These are phyloP conservation scores for Magnolia officinalis DNA, from an alignment of 164 flowering plant genomes.

Conservation along the genomic window DNA sequence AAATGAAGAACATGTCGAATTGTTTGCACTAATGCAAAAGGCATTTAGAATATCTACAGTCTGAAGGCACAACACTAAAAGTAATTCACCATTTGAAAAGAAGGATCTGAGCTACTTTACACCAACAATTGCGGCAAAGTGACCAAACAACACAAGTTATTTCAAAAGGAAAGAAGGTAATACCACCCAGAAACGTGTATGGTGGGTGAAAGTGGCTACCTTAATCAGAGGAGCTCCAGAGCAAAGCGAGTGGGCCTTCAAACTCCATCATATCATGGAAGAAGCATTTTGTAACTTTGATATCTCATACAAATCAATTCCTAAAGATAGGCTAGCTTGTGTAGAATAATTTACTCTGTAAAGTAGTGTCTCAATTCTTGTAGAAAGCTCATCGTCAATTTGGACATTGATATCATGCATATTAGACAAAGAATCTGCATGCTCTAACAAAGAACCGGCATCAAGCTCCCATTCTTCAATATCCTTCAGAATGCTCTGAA, in stretches of 20 bases:
- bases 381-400: conserved; percentile 20
- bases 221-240: conserved; percentile 34
- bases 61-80: background rate
- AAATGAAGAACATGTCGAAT: no score
- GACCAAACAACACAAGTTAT: background rate
- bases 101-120: background rate
- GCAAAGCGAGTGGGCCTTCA: conserved; percentile 45
- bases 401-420: conserved; percentile 17
- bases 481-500: conserved; percentile 40
- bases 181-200: background rate
- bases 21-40: no score
- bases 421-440: conserved; percentile 34
- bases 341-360: conserved; percentile 25
- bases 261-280: conserved; percentile 62
- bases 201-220: conserved; percentile 33
- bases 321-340: conserved; percentile 44
- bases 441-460: conserved; percentile 45
- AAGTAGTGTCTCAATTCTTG: conserved; percentile 34
- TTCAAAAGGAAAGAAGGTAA: background rate
- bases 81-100: background rate
- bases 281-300: conserved; percentile 47
- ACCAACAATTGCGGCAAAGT: background rate
- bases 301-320: conserved; percentile 53
- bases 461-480: conserved; percentile 54
- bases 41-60: background rate